Percentiles rank a stretch among this genome's conserved stretches.
These are phyloP conservation scores for Amylocarpus encephaloides DNA, from an alignment of 2,329 filamentous ascomycete species.

Conservation along the genomic window DNA sequence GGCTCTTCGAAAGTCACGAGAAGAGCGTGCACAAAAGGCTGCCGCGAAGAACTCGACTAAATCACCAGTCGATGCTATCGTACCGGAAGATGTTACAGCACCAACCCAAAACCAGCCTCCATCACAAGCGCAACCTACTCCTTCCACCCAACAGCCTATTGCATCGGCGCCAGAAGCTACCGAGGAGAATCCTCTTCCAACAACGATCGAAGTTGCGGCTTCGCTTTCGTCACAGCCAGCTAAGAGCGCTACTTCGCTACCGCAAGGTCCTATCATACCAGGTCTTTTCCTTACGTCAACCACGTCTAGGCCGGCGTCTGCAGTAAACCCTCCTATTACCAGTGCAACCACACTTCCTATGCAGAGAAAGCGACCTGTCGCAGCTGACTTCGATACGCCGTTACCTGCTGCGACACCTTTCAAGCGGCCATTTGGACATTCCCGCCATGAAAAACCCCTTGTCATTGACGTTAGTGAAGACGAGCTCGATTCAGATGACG, in stretches of 20 bases:
- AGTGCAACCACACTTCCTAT: background rate
- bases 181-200: background rate
- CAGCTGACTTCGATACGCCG: slow-evolving; percentile 63
- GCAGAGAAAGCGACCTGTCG: slow-evolving; percentile 53
- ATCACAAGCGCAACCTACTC: slow-evolving; percentile 3
- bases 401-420: slow-evolving; percentile 29
- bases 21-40: slow-evolving; percentile 37
- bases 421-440: slow-evolving; percentile 57
- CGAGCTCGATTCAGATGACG: slow-evolving; percentile 51
- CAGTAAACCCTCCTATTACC: slow-evolving; percentile 2
- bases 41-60: slow-evolving; percentile 28
- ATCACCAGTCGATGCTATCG: slow-evolving; percentile 8
- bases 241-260: background rate
- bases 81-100: slow-evolving; percentile 1
- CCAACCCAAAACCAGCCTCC: slow-evolving; percentile 6
- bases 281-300: slow-evolving; percentile 27
- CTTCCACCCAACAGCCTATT: background rate
- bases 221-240: background rate
- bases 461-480: slow-evolving; percentile 84
- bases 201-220: background rate
- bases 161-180: background rate
- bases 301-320: slow-evolving; percentile 7
- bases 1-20: slow-evolving; percentile 56
- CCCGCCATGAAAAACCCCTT: slow-evolving; percentile 53
- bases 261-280: slow-evolving; percentile 18